Percentiles rank a stretch among this genome's conserved stretches.
Conservation (phyloP, 306 rosid species). For the Quercus rubra region DNA sequence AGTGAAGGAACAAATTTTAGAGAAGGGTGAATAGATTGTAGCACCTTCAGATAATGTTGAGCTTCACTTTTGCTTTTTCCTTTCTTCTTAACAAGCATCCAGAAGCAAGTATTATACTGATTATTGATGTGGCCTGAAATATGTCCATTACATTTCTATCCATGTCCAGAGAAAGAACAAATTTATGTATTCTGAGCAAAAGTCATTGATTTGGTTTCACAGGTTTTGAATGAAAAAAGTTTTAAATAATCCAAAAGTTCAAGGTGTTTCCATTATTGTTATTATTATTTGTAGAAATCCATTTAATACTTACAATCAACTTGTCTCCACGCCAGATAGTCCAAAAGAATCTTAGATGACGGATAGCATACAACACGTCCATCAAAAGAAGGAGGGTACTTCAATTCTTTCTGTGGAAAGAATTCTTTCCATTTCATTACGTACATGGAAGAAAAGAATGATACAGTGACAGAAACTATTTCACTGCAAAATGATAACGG, state of each 20-base stretch:
- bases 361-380: constrained; percentile 89
- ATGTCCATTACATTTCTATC: background rate
- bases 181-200: background rate
- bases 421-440: constrained; percentile 61
- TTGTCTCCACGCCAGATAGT: constrained; percentile 88
- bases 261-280: background rate
- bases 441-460: constrained; percentile 68
- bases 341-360: constrained; percentile 58
- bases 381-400: constrained; percentile 69
- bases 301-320: constrained; percentile 65
- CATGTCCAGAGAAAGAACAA: background rate
- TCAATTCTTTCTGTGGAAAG: constrained; percentile 48
- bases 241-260: background rate
- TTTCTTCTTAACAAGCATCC: constrained; percentile 79
- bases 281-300: background rate
- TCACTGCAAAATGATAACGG: constrained; percentile 35
- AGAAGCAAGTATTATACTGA: constrained; percentile 87
- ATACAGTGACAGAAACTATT: constrained; percentile 52
- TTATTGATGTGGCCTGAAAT: constrained; percentile 74
- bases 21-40: background rate
- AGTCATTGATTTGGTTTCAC: background rate
- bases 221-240: background rate
- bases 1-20: background rate
- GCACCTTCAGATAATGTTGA: constrained; percentile 52
- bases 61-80: constrained; percentile 78